Evolutionary conservation across 129 eudicot genomes (phyloP).

Genomic region (Glebionis coronaria): DNA sequence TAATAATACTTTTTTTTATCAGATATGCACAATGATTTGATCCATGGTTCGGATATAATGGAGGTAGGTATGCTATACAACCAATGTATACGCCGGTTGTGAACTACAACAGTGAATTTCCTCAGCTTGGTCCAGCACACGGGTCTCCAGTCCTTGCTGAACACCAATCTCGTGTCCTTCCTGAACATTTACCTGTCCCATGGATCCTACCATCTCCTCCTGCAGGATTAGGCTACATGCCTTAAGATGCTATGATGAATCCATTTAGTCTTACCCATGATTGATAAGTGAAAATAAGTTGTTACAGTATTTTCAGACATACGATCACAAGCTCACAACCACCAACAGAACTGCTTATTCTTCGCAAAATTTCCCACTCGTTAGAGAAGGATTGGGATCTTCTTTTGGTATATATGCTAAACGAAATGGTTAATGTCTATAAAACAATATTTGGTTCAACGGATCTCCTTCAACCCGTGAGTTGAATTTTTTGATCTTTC

Average conservation of each 20-base stretch:
- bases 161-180: conserved; percentile 60
- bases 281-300: too few relatives aligned
- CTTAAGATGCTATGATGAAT: conserved; percentile 72
- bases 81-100: conserved; percentile 89
- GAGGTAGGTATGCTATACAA: conserved; percentile 74
- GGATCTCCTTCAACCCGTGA: too few relatives aligned
- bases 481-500: too few relatives aligned
- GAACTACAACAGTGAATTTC: conserved; percentile 92
- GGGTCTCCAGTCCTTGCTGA: conserved; percentile 66
- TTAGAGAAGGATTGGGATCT: too few relatives aligned
- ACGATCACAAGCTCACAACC: too few relatives aligned
- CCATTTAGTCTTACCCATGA: conserved; percentile 66
- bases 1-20: conserved; percentile 15
- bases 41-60: conserved; percentile 94
- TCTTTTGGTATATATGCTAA: too few relatives aligned
- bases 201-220: conserved; percentile 81
- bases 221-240: conserved; percentile 82
- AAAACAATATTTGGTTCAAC: too few relatives aligned
- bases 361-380: too few relatives aligned
- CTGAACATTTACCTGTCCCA: conserved; percentile 67
- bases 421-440: too few relatives aligned
- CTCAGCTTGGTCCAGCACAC: conserved; percentile 84
- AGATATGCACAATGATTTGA: conserved; percentile 95
- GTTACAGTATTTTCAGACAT: too few relatives aligned
- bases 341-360: too few relatives aligned